A percentile compares a stretch with the other conserved stretches of the same genome.
These are phyloP conservation scores for Exophiala sp. DNA, from an alignment of 2,329 filamentous ascomycete genomes.

Conservation along the genomic window DNA sequence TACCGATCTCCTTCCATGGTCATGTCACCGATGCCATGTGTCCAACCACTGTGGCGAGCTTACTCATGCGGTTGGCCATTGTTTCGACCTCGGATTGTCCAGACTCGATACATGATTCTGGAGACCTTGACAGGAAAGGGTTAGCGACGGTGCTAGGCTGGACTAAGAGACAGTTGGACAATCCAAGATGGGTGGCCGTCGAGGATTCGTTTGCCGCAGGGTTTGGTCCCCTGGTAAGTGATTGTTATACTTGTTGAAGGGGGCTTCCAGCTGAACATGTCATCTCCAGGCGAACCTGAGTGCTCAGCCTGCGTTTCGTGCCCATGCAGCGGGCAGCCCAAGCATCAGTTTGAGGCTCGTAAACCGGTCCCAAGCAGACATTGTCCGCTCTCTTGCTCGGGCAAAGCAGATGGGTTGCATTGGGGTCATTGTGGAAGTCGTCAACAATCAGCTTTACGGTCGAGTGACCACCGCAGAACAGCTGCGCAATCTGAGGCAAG, in stretches of 20 bases:
- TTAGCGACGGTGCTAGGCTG: background rate
- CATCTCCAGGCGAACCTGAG: background rate
- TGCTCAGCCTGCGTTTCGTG: background rate
- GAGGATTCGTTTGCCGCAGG: background rate
- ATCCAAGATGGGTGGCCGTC: background rate
- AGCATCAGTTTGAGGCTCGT: background rate
- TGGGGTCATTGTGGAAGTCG: background rate
- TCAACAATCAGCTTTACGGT: background rate
- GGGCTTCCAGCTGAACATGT: background rate
- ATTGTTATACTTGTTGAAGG: background rate
- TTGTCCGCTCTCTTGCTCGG: background rate
- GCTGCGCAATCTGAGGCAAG: background rate
- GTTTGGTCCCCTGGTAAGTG: background rate
- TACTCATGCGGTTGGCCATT: background rate
- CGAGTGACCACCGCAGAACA: background rate
- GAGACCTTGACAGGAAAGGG: background rate
- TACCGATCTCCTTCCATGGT: background rate
- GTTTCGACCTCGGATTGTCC: background rate
- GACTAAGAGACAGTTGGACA: background rate
- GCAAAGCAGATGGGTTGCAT: background rate
- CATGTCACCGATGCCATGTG: background rate
- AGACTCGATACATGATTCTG: background rate
- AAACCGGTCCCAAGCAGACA: background rate
- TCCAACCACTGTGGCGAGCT: background rate
- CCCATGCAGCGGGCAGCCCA: background rate